phyloP scores from a whole-genome alignment of 2,329 filamentous ascomycete genomes.

The Xylariaceae sp. region DNA sequence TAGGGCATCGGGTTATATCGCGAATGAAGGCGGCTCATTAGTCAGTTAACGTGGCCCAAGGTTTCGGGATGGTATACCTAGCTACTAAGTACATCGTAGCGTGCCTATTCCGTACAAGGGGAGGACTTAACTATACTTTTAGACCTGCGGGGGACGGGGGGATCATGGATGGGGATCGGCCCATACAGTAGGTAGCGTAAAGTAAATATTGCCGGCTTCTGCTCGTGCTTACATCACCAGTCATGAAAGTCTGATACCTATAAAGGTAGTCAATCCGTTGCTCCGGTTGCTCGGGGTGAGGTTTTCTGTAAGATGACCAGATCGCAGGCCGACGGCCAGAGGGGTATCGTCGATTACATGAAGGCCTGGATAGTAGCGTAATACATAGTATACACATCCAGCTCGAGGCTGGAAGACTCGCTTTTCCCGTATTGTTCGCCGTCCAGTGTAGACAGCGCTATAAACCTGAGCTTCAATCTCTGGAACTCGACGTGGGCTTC shows the following conservation, averaged over 20 bases:
- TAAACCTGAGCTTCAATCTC: constrained; percentile 32
- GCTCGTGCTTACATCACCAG: too few relatives aligned
- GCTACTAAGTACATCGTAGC: too few relatives aligned
- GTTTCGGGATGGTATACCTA: neutral
- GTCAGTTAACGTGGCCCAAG: neutral
- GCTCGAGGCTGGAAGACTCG: neutral
- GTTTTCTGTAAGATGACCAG: neutral
- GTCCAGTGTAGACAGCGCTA: constrained; percentile 10
- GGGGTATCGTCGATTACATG: neutral
- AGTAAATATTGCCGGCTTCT: neutral
- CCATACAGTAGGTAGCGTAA: too few relatives aligned
- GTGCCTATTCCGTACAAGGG: too few relatives aligned
- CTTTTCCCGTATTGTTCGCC: constrained; percentile 7
- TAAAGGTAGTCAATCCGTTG: neutral
- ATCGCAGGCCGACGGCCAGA: neutral
- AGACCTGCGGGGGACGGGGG: neutral
- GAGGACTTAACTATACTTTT: neutral
- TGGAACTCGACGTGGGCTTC: constrained; percentile 22
- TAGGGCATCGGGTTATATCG: neutral
- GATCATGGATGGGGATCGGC: too few relatives aligned
- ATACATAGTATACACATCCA: constrained; percentile 7
- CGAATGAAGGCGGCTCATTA: neutral
- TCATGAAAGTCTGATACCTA: neutral
- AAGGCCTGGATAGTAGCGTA: neutral
- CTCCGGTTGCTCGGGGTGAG: neutral